These are phyloP conservation scores for Phytophthora agathidicida DNA, from an alignment of 352 stramenopile species.

Conservation along the genomic window DNA sequence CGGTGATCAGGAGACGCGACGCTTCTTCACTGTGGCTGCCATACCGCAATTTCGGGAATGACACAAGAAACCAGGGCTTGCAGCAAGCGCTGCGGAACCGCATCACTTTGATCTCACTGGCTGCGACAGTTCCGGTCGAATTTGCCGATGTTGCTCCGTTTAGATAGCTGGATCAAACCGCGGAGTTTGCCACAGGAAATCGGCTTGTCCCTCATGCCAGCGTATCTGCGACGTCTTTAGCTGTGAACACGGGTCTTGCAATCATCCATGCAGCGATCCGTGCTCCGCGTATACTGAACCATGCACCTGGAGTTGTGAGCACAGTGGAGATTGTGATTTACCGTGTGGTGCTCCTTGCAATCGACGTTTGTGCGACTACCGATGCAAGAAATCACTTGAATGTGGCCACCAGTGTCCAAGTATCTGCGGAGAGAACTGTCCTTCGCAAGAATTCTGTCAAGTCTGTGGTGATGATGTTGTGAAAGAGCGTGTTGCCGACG, in stretches of 20 bases:
- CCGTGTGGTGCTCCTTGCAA: slow-evolving; percentile 66
- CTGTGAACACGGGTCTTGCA: slow-evolving; percentile 71
- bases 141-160: too few species aligned
- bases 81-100: too few species aligned
- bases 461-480: slow-evolving; percentile 47
- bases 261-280: slow-evolving; percentile 43
- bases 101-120: too few species aligned
- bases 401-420: slow-evolving; percentile 82
- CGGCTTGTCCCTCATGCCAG: slow-evolving; percentile 60
- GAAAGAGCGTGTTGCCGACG: slow-evolving; percentile 54
- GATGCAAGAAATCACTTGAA: slow-evolving; percentile 51
- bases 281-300: slow-evolving; percentile 76
- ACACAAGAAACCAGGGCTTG: too few species aligned
- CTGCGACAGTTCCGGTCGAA: too few species aligned
- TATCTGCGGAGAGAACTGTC: slow-evolving; percentile 81
- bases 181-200: slow-evolving; percentile 55
- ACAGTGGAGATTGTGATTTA: slow-evolving; percentile 55
- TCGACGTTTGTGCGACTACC: slow-evolving; percentile 45
- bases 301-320: slow-evolving; percentile 76
- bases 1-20: too few species aligned
- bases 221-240: slow-evolving; percentile 50
- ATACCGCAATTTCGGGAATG: too few species aligned
- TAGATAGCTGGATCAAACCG: too few species aligned
- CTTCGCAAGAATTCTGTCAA: slow-evolving; percentile 56
- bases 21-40: too few species aligned